Conservation (phyloP, 371 early-diverging fungal species). For the Rhizopus stolonifer region DNA sequence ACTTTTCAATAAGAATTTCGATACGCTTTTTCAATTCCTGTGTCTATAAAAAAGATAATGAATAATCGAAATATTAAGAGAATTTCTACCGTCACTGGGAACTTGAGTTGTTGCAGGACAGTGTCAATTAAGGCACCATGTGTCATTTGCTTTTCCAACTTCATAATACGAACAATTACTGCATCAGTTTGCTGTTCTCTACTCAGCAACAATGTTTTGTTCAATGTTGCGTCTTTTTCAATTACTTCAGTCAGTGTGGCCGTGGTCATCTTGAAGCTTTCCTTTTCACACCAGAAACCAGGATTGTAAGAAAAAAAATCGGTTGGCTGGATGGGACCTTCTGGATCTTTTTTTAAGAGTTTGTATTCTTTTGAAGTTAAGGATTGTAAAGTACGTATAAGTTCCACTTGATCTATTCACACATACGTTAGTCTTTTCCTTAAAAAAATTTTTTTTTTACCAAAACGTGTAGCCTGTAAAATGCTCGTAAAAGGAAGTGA, state of each 20-base stretch:
- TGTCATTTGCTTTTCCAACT: slow-evolving; percentile 67
- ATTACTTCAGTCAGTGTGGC: slow-evolving; percentile 81
- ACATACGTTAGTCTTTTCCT: neutral
- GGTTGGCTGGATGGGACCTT: slow-evolving; percentile 51
- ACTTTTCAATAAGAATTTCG: slow-evolving; percentile 83
- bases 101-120: slow-evolving; percentile 74
- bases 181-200: slow-evolving; percentile 83
- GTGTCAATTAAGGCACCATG: slow-evolving; percentile 75
- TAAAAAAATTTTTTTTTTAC: slow-evolving; percentile 24
- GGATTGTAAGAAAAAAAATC: slow-evolving; percentile 73
- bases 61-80: neutral
- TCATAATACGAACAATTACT: slow-evolving; percentile 94
- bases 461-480: slow-evolving; percentile 60
- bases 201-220: slow-evolving; percentile 72
- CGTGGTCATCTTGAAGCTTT: slow-evolving; percentile 81
- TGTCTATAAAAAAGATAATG: slow-evolving; percentile 39
- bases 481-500: slow-evolving; percentile 70
- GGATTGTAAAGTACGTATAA: slow-evolving; percentile 79
- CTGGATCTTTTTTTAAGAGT: slow-evolving; percentile 67
- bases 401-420: slow-evolving; percentile 76
- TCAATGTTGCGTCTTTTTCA: slow-evolving; percentile 71
- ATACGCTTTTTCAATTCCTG: slow-evolving; percentile 85
- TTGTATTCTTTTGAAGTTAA: slow-evolving; percentile 79
- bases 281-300: slow-evolving; percentile 60
- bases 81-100: slow-evolving; percentile 68